Percentiles rank a stretch among this genome's conserved stretches.
phyloP scores from a whole-genome alignment of 495 filamentous ascomycete species.

The Extremus antarcticus region DNA sequence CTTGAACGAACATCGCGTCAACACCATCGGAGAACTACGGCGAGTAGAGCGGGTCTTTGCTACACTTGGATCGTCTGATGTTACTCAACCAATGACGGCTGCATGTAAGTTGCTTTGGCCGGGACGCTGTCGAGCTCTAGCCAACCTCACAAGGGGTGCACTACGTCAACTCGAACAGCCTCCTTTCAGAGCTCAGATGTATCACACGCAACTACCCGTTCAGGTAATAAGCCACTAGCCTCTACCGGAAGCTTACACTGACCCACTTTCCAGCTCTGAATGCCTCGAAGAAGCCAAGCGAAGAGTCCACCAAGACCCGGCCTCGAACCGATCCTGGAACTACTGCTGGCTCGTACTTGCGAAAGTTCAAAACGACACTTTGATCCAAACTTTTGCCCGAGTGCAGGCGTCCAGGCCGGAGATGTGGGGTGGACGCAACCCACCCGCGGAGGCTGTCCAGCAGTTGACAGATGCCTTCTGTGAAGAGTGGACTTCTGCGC shows the following conservation, averaged over 20 bases:
- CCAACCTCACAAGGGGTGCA: conserved; percentile 36
- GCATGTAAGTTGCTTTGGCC: conserved; percentile 40
- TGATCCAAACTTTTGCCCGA: conserved; percentile 50
- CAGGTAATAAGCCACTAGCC: no score
- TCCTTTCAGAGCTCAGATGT: conserved; percentile 60
- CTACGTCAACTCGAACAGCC: conserved; percentile 62
- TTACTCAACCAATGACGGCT: conserved; percentile 55
- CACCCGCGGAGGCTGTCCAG: conserved; percentile 41
- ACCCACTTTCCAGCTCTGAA: conserved; percentile 39
- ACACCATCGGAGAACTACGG: conserved; percentile 63
- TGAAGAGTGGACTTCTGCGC: conserved; percentile 56
- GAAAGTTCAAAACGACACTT: conserved; percentile 53
- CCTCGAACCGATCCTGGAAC: conserved; percentile 63
- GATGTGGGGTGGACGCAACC: conserved; percentile 61
- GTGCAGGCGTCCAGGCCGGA: conserved; percentile 50
- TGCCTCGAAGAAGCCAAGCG: conserved; percentile 56
- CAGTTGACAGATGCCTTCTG: conserved; percentile 54
- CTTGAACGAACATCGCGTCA: conserved; percentile 53
- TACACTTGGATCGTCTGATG: conserved; percentile 40
- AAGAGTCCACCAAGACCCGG: conserved; percentile 52
- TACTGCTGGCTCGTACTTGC: conserved; percentile 63
- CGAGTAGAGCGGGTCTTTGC: conserved; percentile 60
- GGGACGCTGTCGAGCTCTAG: conserved; percentile 5
- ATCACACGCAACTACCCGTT: conserved; percentile 64
- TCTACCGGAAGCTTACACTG: neutral